Evolutionary conservation across 495 filamentous ascomycete genomes (phyloP).

Genomic region (Aspergillus cavernicola): DNA sequence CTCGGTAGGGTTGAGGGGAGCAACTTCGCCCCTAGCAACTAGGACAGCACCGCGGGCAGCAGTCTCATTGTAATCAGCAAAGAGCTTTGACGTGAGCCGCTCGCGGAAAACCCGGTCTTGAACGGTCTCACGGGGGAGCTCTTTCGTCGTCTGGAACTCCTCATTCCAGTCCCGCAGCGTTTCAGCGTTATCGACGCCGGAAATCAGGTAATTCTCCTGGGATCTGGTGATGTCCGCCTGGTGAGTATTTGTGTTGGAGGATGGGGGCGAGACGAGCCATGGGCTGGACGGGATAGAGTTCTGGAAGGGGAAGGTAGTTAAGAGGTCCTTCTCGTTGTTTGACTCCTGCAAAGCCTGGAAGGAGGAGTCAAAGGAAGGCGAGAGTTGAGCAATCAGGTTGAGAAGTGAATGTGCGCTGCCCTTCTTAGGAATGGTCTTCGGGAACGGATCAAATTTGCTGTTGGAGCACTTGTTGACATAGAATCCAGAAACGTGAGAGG

Average conservation of each 20-base stretch:
- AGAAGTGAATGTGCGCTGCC: conserved; percentile 80
- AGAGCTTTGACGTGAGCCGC: conserved; percentile 87
- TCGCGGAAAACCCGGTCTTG: conserved; percentile 97
- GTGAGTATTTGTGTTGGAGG: conserved; percentile 63
- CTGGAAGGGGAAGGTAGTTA: conserved; percentile 90
- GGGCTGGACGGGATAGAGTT: conserved; percentile 89
- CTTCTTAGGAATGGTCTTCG: conserved; percentile 64
- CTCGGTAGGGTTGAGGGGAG: conserved; percentile 96
- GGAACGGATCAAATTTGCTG: conserved; percentile 86
- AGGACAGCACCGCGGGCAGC: conserved; percentile 90
- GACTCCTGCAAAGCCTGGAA: conserved; percentile 75
- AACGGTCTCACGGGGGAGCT: conserved; percentile 86
- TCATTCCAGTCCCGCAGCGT: conserved; percentile 98
- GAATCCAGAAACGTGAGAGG: conserved; percentile 89
- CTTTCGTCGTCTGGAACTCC: conserved; percentile 94
- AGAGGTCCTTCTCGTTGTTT: conserved; percentile 77
- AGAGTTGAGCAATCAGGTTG: conserved; percentile 69
- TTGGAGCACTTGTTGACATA: conserved; percentile 92
- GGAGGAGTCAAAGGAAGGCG: conserved; percentile 71
- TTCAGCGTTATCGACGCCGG: conserved; percentile 88
- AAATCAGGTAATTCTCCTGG: conserved; percentile 87
- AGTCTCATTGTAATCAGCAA: conserved; percentile 95
- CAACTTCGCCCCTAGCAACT: conserved; percentile 88
- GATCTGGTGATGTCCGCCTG: conserved; percentile 79
- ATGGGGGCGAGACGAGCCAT: conserved; percentile 75